Evolutionary conservation across 306 rosid genomes (phyloP).

Genomic region (Cucurbita pepo): DNA sequence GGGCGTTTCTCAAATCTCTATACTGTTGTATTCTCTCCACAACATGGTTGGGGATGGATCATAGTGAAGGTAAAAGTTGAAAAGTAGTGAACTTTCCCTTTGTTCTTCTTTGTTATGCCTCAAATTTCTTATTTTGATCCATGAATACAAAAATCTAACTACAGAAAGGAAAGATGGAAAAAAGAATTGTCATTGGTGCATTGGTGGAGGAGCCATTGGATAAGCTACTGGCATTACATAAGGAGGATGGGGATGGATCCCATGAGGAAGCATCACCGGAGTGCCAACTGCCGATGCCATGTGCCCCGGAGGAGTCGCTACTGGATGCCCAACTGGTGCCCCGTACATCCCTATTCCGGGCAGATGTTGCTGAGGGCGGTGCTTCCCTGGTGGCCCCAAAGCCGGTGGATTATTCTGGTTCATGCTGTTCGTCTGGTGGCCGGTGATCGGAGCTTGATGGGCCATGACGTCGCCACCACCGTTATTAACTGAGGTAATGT

Average conservation of each 20-base stretch:
- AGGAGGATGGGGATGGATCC: constrained; percentile 44
- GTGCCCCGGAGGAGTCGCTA: constrained; percentile 66
- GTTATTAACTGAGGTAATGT: constrained; percentile 73
- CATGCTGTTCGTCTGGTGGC: constrained; percentile 39
- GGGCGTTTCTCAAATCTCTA: background rate
- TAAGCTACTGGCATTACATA: constrained; percentile 84
- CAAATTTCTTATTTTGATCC: background rate
- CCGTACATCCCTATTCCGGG: constrained; percentile 81
- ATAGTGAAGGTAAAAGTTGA: background rate
- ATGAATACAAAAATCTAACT: constrained; percentile 11
- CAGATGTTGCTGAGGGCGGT: constrained; percentile 50
- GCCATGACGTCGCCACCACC: constrained; percentile 21
- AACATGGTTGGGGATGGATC: background rate
- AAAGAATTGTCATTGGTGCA: constrained; percentile 49
- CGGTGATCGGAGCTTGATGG: constrained; percentile 73
- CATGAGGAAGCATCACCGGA: constrained; percentile 85
- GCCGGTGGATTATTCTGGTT: constrained; percentile 29
- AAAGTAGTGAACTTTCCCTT: background rate
- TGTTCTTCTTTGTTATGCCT: background rate
- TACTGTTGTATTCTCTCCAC: background rate
- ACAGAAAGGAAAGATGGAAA: background rate
- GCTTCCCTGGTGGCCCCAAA: constrained; percentile 47
- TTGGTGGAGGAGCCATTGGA: constrained; percentile 88
- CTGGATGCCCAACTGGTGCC: constrained; percentile 73
- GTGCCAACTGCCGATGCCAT: constrained; percentile 90